phyloP scores from a whole-genome alignment of 306 rosid species.

The Malus fusca region DNA sequence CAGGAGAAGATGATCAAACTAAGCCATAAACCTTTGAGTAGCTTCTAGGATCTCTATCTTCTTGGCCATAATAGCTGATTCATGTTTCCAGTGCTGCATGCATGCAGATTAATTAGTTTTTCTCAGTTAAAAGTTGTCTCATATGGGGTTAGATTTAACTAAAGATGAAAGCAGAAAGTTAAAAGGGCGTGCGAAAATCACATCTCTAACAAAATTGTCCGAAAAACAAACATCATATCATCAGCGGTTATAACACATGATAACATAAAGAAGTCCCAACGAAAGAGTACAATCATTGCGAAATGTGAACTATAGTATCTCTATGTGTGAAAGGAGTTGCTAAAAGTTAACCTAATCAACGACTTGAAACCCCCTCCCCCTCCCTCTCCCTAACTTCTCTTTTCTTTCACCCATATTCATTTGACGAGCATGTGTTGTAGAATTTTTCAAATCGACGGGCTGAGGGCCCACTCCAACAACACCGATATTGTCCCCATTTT shows the following conservation, averaged over 20 bases:
- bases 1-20: neutral
- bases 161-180: too few relatives aligned
- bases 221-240: too few relatives aligned
- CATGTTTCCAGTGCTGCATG: slow-evolving; percentile 50
- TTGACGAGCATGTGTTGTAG: too few relatives aligned
- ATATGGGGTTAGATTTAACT: neutral
- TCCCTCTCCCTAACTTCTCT: neutral
- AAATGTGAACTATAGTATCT: too few relatives aligned
- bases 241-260: too few relatives aligned
- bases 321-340: neutral
- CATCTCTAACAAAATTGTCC: neutral
- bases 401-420: too few relatives aligned
- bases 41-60: slow-evolving; percentile 48
- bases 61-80: slow-evolving; percentile 30
- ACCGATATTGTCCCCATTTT: too few relatives aligned
- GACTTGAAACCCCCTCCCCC: neutral
- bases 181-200: neutral
- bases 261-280: too few relatives aligned
- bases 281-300: too few relatives aligned
- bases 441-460: too few relatives aligned
- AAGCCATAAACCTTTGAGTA: slow-evolving; percentile 38
- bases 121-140: neutral
- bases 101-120: neutral
- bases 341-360: neutral
- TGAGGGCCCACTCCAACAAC: too few relatives aligned